Conservation (phyloP, 768 basidiomycete species). For the Daedaleopsis sinensis region DNA sequence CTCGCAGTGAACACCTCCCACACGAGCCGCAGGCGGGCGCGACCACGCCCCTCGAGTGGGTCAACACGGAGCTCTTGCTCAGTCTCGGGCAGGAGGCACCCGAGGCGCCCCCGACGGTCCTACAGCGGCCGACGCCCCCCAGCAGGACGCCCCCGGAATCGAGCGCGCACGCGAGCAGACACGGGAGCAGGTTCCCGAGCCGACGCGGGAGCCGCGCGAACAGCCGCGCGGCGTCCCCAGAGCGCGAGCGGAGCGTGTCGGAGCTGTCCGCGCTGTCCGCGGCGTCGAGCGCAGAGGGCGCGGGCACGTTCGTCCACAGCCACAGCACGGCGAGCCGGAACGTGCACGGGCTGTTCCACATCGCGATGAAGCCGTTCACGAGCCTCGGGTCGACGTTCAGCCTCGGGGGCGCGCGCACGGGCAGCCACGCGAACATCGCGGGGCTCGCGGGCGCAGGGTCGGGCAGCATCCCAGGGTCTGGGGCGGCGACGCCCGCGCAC, state of each 20-base stretch:
- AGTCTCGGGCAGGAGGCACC: conserved; percentile 51
- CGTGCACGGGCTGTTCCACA: conserved; percentile 53
- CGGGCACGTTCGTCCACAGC: conserved; percentile 57
- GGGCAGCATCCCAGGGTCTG: conserved; percentile 12
- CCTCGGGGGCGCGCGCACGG: conserved; percentile 41
- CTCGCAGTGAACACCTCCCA: conserved; percentile 29
- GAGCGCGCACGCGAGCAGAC: conserved; percentile 23
- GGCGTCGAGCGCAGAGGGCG: conserved; percentile 22
- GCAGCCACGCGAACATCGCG: conserved; percentile 35
- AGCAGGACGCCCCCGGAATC: conserved; percentile 34
- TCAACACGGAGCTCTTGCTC: conserved; percentile 82
- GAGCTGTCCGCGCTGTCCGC: conserved; percentile 1
- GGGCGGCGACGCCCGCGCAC: conserved; percentile 13
- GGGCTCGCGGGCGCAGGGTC: conserved; percentile 9
- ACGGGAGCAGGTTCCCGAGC: conserved; percentile 29
- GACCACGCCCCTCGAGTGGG: conserved; percentile 67
- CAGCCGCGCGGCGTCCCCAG: conserved; percentile 58
- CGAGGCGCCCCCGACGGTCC: conserved; percentile 30
- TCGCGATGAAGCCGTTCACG: conserved; percentile 66
- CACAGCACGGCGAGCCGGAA: conserved; percentile 52
- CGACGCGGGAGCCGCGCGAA: conserved; percentile 33
- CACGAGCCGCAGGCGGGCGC: conserved; percentile 38
- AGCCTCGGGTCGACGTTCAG: conserved; percentile 47
- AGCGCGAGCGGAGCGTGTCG: conserved; percentile 35
- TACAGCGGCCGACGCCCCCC: conserved; percentile 29